Evolutionary conservation across 441 rosid genomes (phyloP), one percentile per base, ranked within the genome.

Genomic region (Corymbia calophylla): DNA sequence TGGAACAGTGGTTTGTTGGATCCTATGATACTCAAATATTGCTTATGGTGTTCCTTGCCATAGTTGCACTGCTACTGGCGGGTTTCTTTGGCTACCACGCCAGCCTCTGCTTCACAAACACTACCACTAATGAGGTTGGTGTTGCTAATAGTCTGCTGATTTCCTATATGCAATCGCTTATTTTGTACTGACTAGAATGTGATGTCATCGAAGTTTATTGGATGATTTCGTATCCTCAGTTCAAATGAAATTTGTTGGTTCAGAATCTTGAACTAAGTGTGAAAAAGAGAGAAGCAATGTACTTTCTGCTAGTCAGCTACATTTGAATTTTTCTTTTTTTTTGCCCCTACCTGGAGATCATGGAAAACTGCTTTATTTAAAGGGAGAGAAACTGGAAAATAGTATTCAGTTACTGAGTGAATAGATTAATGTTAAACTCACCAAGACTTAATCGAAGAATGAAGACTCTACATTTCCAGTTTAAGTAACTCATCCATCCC

Each of bases 121-220:
- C 95, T 66, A 96, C 99, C 66, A 96, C 99, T 84, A 98, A 97
- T 54, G 99, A 98, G 99, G 98, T 96, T 27, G 18, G 81, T n/a
- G 73, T 86, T 80, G 8, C 66, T 29, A 32, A 66, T 10, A 54
- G 17, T 82, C 31, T 49, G 29, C 44, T 53, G 66, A 81, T 35
- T 54, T 48, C 82, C n/a, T 56, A 49, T 39, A 44, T 53, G 27
- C 51, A 16, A 47, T 73, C 32, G 39, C 51, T 44, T 44, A n/a
- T 87, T 23, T 66, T 27, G 35, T 68, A 82, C 51, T 0, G 51
- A 44, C n/a, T 44, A 44, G 84, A 77, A 77, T 47, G 0, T 77
- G 84, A 39, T 21, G 51, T 77, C 23, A 25, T 16, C 4, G 84
- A 39, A 77, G 7, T 77, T 5, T 77, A 77, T 77, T 77, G 17